phyloP scores from a whole-genome alignment of 2,329 filamentous ascomycete species.

The Xylaria sp. region DNA sequence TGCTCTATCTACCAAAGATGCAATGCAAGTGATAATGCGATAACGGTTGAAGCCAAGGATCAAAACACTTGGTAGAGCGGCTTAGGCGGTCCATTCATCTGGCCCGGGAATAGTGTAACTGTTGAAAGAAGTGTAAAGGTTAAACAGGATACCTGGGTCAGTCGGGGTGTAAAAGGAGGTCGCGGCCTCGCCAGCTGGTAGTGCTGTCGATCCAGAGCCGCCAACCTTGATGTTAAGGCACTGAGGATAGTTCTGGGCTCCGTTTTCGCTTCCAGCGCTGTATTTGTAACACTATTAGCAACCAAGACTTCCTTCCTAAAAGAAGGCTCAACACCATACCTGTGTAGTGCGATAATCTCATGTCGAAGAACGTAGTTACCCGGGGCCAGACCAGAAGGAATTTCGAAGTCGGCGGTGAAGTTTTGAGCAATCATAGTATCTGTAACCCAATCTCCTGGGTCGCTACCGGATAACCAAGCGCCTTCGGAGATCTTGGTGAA shows the following conservation, averaged over 20 bases:
- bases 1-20: background rate
- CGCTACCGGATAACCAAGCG: conserved; percentile 44
- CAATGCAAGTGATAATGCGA: background rate
- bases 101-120: conserved; percentile 47
- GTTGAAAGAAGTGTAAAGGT: conserved; percentile 58
- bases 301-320: background rate
- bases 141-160: conserved; percentile 65
- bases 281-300: background rate
- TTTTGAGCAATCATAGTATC: conserved; percentile 59
- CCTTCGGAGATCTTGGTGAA: conserved; percentile 48
- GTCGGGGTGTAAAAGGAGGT: conserved; percentile 63
- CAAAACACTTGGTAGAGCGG: background rate
- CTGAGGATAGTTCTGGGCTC: conserved; percentile 62
- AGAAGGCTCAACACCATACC: background rate
- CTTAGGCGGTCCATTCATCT: conserved; percentile 32
- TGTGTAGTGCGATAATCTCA: conserved; percentile 62
- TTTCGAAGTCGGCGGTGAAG: conserved; percentile 57
- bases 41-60: background rate
- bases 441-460: conserved; percentile 51
- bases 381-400: conserved; percentile 55
- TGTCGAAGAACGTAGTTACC: conserved; percentile 63
- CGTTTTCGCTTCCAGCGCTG: conserved; percentile 53
- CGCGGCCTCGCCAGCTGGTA: conserved; percentile 59
- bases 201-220: conserved; percentile 58
- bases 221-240: conserved; percentile 68